Evolutionary conservation across 2,329 filamentous ascomycete species (phyloP).

Genomic region (Lachnellula arida): DNA sequence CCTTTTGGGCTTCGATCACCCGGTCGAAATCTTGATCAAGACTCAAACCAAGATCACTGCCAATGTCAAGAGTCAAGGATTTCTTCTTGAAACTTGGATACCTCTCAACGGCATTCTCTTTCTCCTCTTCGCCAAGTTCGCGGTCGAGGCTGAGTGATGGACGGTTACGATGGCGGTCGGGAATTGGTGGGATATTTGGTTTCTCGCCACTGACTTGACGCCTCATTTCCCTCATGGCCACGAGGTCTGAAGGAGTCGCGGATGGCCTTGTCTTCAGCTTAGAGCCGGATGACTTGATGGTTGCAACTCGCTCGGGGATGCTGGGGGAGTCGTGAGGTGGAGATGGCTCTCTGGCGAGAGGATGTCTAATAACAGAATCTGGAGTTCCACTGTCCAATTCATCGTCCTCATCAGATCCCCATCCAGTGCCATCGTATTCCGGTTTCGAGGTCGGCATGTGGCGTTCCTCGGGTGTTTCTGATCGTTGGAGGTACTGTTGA

Average conservation of each 20-base stretch:
- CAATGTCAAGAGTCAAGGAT: constrained; percentile 74
- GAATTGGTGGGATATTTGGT: constrained; percentile 55
- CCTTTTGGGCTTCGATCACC: constrained; percentile 96
- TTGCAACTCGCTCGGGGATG: constrained; percentile 78
- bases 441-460: constrained; percentile 45
- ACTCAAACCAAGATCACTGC: constrained; percentile 73
- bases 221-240: constrained; percentile 80
- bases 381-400: constrained; percentile 65
- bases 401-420: constrained; percentile 51
- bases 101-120: constrained; percentile 39
- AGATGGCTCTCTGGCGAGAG: constrained; percentile 39
- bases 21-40: constrained; percentile 91
- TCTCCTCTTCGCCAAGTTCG: constrained; percentile 25
- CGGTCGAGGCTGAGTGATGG: constrained; percentile 44
- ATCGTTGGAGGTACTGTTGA: constrained; percentile 24
- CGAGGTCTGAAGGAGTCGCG: constrained; percentile 77
- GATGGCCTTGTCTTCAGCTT: constrained; percentile 87
- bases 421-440: constrained; percentile 59
- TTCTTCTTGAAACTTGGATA: constrained; percentile 74
- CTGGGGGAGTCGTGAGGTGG: constrained; percentile 44
- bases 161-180: constrained; percentile 54
- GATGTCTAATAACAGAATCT: constrained; percentile 84
- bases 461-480: constrained; percentile 28
- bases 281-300: constrained; percentile 82
- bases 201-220: constrained; percentile 78